Evolutionary conservation across 768 basidiomycete species (phyloP).

Genomic region (Naganishia vishniacii): DNA sequence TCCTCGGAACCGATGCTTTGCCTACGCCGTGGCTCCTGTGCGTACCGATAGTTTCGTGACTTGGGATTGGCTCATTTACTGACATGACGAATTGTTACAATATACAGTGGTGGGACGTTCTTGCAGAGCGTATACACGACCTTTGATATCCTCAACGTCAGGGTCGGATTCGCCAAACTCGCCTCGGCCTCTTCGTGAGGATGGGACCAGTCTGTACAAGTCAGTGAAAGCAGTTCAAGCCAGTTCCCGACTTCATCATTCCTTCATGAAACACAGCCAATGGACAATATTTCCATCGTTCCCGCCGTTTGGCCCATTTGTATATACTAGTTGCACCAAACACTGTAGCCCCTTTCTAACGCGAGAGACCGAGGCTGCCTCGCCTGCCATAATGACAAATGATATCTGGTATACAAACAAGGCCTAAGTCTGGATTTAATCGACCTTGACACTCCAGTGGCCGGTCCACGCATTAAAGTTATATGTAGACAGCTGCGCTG

Average conservation of each 20-base stretch:
- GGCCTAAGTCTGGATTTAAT: no score
- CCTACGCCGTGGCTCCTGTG: conserved; percentile 6
- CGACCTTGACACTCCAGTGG: conserved; percentile 25
- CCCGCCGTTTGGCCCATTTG: background rate
- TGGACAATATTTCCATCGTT: background rate
- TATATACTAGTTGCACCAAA: background rate
- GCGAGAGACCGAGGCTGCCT: background rate
- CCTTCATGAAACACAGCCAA: background rate
- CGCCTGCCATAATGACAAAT: background rate
- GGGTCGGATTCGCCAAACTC: conserved; percentile 51
- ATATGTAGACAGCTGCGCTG: conserved; percentile 22
- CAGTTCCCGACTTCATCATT: background rate
- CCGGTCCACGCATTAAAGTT: conserved; percentile 48
- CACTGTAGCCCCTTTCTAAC: background rate
- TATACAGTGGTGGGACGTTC: conserved; percentile 49
- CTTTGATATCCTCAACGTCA: conserved; percentile 50
- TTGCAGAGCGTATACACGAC: conserved; percentile 54
- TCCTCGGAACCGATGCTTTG: conserved; percentile 2
- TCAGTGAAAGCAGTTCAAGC: background rate
- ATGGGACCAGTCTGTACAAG: background rate
- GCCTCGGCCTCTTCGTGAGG: background rate
- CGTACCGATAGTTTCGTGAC: background rate
- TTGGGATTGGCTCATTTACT: background rate
- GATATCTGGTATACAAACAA: background rate
- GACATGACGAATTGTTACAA: no score